These are phyloP conservation scores for Suillus brevipes DNA, from an alignment of 768 basidiomycete genomes.

Conservation along the genomic window DNA sequence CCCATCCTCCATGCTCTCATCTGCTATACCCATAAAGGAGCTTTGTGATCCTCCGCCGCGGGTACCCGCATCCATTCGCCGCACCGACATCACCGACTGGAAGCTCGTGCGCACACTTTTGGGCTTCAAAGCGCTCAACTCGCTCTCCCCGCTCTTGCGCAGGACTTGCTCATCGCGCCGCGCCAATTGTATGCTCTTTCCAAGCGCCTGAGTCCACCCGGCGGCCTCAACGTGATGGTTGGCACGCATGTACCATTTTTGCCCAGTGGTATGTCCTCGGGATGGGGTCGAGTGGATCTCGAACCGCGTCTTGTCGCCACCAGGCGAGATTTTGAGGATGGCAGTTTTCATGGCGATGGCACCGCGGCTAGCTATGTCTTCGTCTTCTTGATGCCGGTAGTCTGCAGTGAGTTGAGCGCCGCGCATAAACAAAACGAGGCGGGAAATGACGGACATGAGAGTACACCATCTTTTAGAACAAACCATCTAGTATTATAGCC, in stretches of 20 bases:
- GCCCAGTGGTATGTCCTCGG: constrained; percentile 45
- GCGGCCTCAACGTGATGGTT: constrained; percentile 88
- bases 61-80: constrained; percentile 26
- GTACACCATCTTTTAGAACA: constrained; percentile 78
- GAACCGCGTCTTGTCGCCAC: constrained; percentile 69
- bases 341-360: constrained; percentile 87
- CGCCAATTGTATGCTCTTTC: constrained; percentile 71
- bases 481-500: constrained; percentile 94
- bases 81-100: constrained; percentile 26
- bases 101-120: constrained; percentile 31
- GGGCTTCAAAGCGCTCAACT: constrained; percentile 38
- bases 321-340: constrained; percentile 51
- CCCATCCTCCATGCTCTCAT: constrained; percentile 17
- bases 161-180: constrained; percentile 41
- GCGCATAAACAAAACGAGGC: not conserved
- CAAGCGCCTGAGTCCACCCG: constrained; percentile 81
- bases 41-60: constrained; percentile 25
- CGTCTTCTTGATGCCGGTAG: constrained; percentile 89
- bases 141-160: constrained; percentile 50
- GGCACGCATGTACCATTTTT: constrained; percentile 83
- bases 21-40: constrained; percentile 25
- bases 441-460: constrained; percentile 66
- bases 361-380: constrained; percentile 80
- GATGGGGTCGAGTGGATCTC: constrained; percentile 71
- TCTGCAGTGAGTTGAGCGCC: constrained; percentile 35